phyloP scores from a whole-genome alignment of 805 yeast species.

The Barnettozyma californica region DNA sequence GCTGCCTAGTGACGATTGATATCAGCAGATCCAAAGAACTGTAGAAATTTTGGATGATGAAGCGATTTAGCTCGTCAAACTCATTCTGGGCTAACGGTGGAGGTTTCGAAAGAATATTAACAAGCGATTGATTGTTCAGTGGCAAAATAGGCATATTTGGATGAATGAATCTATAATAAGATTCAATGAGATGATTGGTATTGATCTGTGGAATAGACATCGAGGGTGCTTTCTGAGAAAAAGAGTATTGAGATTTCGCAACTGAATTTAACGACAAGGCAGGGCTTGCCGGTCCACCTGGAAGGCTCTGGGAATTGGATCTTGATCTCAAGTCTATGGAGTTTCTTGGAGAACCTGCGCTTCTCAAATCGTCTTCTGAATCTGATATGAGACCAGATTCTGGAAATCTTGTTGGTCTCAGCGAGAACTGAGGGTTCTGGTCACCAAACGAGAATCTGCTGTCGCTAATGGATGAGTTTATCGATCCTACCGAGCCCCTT shows the following conservation, averaged over 20 bases:
- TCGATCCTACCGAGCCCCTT: constrained; percentile 24
- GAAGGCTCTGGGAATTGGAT: constrained; percentile 15
- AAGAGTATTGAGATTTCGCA: not conserved
- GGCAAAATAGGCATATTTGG: constrained; percentile 35
- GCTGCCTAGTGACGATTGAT: constrained; percentile 9
- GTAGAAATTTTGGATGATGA: constrained; percentile 16
- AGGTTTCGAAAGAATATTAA: constrained; percentile 16
- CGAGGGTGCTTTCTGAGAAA: not conserved
- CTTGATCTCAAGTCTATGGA: constrained; percentile 19
- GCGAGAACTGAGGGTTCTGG: constrained; percentile 4
- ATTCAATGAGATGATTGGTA: constrained; percentile 34
- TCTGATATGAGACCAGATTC: constrained; percentile 24
- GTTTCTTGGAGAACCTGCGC: constrained; percentile 19
- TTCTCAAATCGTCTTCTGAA: constrained; percentile 23
- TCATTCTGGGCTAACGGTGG: constrained; percentile 16
- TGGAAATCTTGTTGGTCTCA: constrained; percentile 11
- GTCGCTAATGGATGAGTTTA: constrained; percentile 19
- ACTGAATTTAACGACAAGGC: constrained; percentile 13
- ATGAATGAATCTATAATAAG: constrained; percentile 42
- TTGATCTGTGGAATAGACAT: constrained; percentile 6
- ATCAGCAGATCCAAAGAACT: constrained; percentile 18
- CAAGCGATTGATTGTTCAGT: constrained; percentile 24
- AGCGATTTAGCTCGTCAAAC: constrained; percentile 15
- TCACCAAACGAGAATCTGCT: constrained; percentile 10
- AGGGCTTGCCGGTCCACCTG: constrained; percentile 18